Base-by-base conservation (phyloP, 768 basidiomycete genomes). In the Suillus weaverae region DNA sequence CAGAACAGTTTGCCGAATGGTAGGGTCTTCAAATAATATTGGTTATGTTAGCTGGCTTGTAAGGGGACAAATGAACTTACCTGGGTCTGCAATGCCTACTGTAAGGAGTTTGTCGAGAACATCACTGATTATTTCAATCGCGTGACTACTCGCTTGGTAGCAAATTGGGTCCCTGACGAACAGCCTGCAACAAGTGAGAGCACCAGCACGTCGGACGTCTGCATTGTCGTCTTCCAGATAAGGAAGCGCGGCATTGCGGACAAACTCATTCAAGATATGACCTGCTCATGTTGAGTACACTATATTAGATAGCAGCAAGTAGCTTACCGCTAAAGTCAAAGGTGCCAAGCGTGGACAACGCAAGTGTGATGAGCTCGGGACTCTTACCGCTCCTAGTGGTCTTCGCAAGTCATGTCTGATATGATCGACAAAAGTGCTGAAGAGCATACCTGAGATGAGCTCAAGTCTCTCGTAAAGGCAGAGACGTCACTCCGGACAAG, bases 101-200 rank as follows among this genome's bases (percentile, higher is more conserved):
- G 94, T 96, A 62, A 99, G 78, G 14, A 99, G 83, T 76, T 98
- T 99, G 75, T 97, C 95, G 48, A 99, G 83, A n/a, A 99, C 96
- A 68, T 99, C 97, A 75, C 94, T 94, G 72, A 99, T 96, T 64
- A 99, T 89, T 72, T 98, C 94, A 62, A 97, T 97, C 9, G 96
- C 92, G 76, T 98, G 93, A 70, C 89, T 95, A 80, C 94, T 97
- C 11, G 95, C 90, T 78, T 98, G 96, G 69, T 92, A 94, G 74
- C 94, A 95, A 60, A 99, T 97, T 0, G 96, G 95, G 78, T 99
- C 97, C 63, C 89, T 88, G 65, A 95, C 89, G 72, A 99, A 97
- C 16, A 99, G 84, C 54, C 86, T 86, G 70, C 95, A 97, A 73
- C 95, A 98, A 1, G 96, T 95, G 54, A 92, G 74, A 4, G 97